Conservation (phyloP, 2,329 filamentous ascomycete genomes). For the Pseudocercospora cruenta region DNA sequence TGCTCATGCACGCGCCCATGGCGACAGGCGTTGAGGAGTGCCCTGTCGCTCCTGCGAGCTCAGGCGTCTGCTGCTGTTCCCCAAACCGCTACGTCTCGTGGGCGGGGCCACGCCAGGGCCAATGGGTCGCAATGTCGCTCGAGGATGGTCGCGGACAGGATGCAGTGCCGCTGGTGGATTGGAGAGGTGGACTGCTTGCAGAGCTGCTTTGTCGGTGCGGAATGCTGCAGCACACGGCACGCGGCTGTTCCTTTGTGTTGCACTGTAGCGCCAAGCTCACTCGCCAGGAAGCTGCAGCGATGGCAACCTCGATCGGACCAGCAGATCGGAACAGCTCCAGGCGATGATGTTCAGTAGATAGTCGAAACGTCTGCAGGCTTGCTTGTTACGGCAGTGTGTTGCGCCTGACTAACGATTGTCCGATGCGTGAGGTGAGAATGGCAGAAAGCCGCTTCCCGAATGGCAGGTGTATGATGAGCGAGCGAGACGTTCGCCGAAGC, state of each 20-base stretch:
- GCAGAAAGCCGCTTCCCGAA: constrained; percentile 5
- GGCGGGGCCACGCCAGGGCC: constrained; percentile 24
- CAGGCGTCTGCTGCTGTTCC: constrained; percentile 24
- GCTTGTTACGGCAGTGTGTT: background rate
- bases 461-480: background rate
- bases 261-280: constrained; percentile 8
- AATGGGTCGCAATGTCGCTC: constrained; percentile 8
- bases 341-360: background rate
- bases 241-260: constrained; percentile 21
- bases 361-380: background rate
- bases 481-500: constrained; percentile 2
- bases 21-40: constrained; percentile 25
- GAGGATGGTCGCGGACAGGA: constrained; percentile 4
- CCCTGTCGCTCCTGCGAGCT: constrained; percentile 35
- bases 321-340: background rate
- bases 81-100: constrained; percentile 29
- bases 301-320: background rate
- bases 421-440: constrained; percentile 1
- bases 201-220: constrained; percentile 22
- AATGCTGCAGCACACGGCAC: constrained; percentile 26
- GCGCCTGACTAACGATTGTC: background rate
- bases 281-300: constrained; percentile 7
- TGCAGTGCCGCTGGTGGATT: constrained; percentile 5
- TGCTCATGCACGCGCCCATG: constrained; percentile 96
- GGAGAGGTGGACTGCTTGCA: constrained; percentile 20